Conservation (phyloP, 73 alveolate species). For the Loxodes magnus region DNA sequence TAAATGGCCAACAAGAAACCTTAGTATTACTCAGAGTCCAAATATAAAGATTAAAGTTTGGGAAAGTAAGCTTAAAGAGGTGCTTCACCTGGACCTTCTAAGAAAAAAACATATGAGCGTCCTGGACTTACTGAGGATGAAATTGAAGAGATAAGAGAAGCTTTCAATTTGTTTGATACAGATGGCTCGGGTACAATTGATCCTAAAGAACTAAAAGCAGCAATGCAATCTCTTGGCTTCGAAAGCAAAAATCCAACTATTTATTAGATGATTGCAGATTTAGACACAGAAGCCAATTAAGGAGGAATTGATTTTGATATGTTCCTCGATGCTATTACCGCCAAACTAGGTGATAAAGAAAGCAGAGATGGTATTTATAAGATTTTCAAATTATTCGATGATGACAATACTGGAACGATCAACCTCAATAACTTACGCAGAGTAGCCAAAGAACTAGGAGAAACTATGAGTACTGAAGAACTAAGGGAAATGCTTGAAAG, state of each 20-base stretch:
- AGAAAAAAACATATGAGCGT: too few species aligned
- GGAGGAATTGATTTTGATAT: slow-evolving; percentile 91
- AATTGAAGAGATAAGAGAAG: slow-evolving; percentile 81
- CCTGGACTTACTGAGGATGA: slow-evolving; percentile 81
- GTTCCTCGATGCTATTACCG: slow-evolving; percentile 71
- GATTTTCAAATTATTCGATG: slow-evolving; percentile 70
- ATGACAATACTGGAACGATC: slow-evolving; percentile 54
- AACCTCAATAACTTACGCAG: slow-evolving; percentile 55
- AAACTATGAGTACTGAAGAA: slow-evolving; percentile 61
- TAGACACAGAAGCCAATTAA: slow-evolving; percentile 76
- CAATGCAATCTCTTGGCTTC: slow-evolving; percentile 81
- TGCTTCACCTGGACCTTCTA: too few species aligned
- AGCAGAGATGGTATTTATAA: slow-evolving; percentile 63
- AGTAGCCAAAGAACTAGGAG: slow-evolving; percentile 75
- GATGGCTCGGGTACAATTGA: slow-evolving; percentile 88
- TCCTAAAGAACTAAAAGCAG: slow-evolving; percentile 87
- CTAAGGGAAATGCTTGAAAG: slow-evolving; percentile 69
- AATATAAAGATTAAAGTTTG: too few species aligned
- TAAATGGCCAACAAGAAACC: too few species aligned
- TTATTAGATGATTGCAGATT: slow-evolving; percentile 78
- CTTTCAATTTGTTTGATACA: slow-evolving; percentile 83
- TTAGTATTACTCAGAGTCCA: too few species aligned
- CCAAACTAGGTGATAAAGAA: slow-evolving; percentile 58
- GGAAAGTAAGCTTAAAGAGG: too few species aligned
- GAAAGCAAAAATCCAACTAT: slow-evolving; percentile 82